Conservation (phyloP, 345 rosid species). For the Eucalyptus tenuipes region DNA sequence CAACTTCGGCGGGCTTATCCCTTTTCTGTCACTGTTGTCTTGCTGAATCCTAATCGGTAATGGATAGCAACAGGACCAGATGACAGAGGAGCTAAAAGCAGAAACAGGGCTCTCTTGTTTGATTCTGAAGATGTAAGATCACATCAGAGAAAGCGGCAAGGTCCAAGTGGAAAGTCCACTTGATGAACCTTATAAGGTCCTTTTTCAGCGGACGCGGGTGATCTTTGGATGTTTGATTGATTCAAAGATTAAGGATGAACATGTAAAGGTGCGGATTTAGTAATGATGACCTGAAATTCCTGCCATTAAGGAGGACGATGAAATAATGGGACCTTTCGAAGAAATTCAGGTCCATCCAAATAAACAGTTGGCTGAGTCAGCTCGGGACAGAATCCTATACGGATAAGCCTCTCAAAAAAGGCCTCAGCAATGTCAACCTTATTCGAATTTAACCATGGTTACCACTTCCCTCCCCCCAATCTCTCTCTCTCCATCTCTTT, state of each 20-base stretch:
- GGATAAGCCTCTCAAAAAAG: slow-evolving; percentile 14
- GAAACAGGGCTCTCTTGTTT: neutral
- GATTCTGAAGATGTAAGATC: neutral
- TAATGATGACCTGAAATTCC: neutral
- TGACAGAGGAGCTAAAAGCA: neutral
- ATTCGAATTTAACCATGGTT: neutral
- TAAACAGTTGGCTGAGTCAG: slow-evolving; percentile 30
- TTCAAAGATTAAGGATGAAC: neutral
- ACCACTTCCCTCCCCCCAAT: neutral
- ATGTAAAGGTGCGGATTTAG: neutral
- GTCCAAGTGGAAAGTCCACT: neutral
- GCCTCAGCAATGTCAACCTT: neutral
- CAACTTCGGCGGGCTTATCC: neutral
- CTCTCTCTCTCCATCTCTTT: neutral
- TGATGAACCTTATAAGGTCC: neutral
- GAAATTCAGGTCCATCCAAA: slow-evolving; percentile 16
- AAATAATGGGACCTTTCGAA: neutral
- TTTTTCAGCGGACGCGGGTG: neutral
- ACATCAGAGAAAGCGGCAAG: neutral
- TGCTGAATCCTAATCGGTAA: neutral
- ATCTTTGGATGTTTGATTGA: neutral
- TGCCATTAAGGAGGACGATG: neutral
- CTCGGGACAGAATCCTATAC: neutral
- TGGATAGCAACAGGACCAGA: neutral
- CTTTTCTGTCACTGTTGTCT: neutral